Evolutionary conservation across 768 basidiomycete species (phyloP).

Genomic region (Pisolithus marmoratus): DNA sequence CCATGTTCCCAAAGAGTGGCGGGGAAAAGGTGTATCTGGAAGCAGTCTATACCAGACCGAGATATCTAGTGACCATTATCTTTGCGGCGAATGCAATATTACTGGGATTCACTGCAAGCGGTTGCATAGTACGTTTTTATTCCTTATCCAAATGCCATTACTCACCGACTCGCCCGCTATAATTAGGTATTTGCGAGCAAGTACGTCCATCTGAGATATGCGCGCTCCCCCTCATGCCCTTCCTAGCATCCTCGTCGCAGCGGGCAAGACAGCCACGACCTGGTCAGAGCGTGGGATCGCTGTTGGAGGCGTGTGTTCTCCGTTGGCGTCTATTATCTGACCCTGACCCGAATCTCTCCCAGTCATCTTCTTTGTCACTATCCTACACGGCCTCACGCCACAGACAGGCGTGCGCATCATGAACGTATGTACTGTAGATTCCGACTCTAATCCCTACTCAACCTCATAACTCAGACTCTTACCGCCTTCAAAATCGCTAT

Average conservation of each 20-base stretch:
- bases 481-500: constrained; percentile 51
- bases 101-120: constrained; percentile 36
- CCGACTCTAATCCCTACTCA: not conserved
- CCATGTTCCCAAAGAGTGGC: constrained; percentile 58
- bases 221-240: no score
- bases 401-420: constrained; percentile 44
- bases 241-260: constrained; percentile 45
- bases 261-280: constrained; percentile 31
- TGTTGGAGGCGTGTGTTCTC: constrained; percentile 37
- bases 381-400: constrained; percentile 50
- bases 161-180: no score
- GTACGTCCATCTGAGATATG: constrained; percentile 8
- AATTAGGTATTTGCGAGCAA: constrained; percentile 32
- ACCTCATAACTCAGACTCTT: constrained; percentile 29
- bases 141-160: not conserved
- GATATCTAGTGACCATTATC: constrained; percentile 42
- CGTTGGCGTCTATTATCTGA: not conserved
- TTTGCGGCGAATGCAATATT: constrained; percentile 46
- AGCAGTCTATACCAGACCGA: constrained; percentile 44
- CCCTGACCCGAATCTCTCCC: not conserved
- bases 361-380: constrained; percentile 47
- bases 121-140: constrained; percentile 40
- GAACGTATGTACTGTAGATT: constrained; percentile 37
- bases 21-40: constrained; percentile 63
- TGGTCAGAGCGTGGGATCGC: constrained; percentile 61